phyloP scores from a whole-genome alignment of 129 eudicot genomes.

The Pulicaria dysenterica region DNA sequence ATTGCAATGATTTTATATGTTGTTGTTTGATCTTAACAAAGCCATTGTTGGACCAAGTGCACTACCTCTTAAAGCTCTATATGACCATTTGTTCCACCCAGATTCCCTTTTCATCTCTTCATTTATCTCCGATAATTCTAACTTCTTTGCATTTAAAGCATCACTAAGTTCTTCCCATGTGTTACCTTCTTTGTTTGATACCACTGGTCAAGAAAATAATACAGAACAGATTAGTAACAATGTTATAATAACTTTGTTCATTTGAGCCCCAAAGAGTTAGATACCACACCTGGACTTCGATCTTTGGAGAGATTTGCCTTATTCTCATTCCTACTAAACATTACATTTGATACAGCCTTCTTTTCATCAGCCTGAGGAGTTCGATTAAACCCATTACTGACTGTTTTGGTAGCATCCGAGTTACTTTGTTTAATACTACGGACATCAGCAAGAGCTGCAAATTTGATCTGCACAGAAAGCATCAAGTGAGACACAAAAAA shows the following conservation, averaged over 20 bases:
- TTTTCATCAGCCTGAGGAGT: constrained; percentile 28
- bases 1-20: constrained; percentile 27
- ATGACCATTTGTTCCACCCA: constrained; percentile 51
- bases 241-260: not conserved
- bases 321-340: constrained; percentile 31
- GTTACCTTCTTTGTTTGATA: constrained; percentile 36
- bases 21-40: constrained; percentile 53
- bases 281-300: constrained; percentile 44
- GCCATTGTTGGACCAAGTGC: constrained; percentile 75
- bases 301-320: constrained; percentile 35
- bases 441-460: constrained; percentile 64
- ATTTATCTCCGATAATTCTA: constrained; percentile 38
- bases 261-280: not conserved
- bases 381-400: constrained; percentile 29
- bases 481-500: not conserved
- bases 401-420: constrained; percentile 34
- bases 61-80: constrained; percentile 60
- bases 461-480: constrained; percentile 64
- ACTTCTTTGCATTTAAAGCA: constrained; percentile 49
- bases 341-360: constrained; percentile 24
- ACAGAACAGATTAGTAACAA: not conserved
- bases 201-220: constrained; percentile 20
- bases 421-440: constrained; percentile 50
- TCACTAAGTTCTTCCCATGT: constrained; percentile 63
- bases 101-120: constrained; percentile 46